These are phyloP conservation scores for Tilletia caries DNA, from an alignment of 1,284 basidiomycete genomes.

Conservation along the genomic window DNA sequence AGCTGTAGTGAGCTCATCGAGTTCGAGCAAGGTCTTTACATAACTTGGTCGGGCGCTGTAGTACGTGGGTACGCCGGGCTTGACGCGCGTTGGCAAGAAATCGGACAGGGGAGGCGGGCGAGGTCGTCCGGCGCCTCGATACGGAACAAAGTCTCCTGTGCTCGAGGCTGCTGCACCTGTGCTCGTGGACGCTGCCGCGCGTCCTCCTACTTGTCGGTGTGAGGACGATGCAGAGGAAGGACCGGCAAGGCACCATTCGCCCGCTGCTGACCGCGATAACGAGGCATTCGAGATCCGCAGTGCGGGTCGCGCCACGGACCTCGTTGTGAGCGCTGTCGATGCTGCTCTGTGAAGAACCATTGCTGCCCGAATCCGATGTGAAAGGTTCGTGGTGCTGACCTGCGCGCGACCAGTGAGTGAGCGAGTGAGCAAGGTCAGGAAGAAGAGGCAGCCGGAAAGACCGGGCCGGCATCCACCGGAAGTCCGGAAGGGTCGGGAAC, in stretches of 20 bases:
- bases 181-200: background rate
- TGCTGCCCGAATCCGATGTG: background rate
- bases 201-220: background rate
- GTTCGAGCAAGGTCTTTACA: slow-evolving; percentile 68
- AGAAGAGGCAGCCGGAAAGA: too few relatives aligned
- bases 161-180: background rate
- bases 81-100: slow-evolving; percentile 36
- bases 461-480: too few relatives aligned
- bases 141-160: background rate
- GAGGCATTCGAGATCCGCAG: background rate
- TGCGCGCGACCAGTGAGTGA: too few relatives aligned
- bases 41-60: slow-evolving; percentile 80
- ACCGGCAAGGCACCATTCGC: background rate
- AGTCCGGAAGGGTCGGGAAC: too few relatives aligned
- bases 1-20: slow-evolving; percentile 66
- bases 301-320: background rate
- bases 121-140: background rate
- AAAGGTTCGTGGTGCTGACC: too few relatives aligned
- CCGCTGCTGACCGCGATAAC: background rate
- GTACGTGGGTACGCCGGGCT: slow-evolving; percentile 67
- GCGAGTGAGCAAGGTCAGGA: too few relatives aligned
- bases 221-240: background rate
- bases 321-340: background rate
- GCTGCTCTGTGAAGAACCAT: background rate
- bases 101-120: slow-evolving; percentile 4